These are phyloP conservation scores for Phymatotrichopsis omnivora DNA, from an alignment of 2,329 filamentous ascomycete genomes.

Conservation along the genomic window DNA sequence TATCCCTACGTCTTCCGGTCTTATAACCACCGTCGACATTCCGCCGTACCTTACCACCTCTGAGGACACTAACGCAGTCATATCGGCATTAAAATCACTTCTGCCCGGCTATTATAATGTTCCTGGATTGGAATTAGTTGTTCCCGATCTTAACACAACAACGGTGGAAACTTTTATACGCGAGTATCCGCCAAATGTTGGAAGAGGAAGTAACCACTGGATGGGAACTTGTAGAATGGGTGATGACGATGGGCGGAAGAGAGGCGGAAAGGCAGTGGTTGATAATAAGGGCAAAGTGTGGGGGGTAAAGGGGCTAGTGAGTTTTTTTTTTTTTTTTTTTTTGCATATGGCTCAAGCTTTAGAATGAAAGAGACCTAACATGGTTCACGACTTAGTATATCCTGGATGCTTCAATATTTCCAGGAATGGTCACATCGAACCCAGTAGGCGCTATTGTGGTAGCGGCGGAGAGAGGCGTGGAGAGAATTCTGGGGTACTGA, in stretches of 20 bases:
- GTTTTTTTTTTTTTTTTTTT: neutral
- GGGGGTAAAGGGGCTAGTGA: slow-evolving; percentile 52
- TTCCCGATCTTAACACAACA: slow-evolving; percentile 44
- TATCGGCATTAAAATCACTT: slow-evolving; percentile 52
- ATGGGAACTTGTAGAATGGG: slow-evolving; percentile 52
- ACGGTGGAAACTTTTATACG: slow-evolving; percentile 41
- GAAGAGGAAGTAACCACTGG: slow-evolving; percentile 33
- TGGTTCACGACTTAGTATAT: slow-evolving; percentile 48
- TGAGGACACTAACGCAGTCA: slow-evolving; percentile 52
- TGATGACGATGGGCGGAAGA: slow-evolving; percentile 43
- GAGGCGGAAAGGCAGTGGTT: slow-evolving; percentile 51
- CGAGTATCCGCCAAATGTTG: too few species aligned
- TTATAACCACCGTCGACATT: too few species aligned
- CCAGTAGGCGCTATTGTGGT: slow-evolving; percentile 56
- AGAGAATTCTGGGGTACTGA: slow-evolving; percentile 44
- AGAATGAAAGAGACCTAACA: too few species aligned
- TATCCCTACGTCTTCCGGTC: too few species aligned
- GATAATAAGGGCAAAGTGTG: slow-evolving; percentile 55
- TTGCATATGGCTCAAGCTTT: too few species aligned
- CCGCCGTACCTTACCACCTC: slow-evolving; percentile 52
- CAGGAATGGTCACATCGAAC: slow-evolving; percentile 58
- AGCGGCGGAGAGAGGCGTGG: slow-evolving; percentile 52
- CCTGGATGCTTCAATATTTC: slow-evolving; percentile 59
- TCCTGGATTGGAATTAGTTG: slow-evolving; percentile 46
- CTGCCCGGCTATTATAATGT: slow-evolving; percentile 46